Percentiles rank a stretch among this genome's conserved stretches.
phyloP scores from a whole-genome alignment of 1,284 basidiomycete genomes.

The Caloboletus firmus region DNA sequence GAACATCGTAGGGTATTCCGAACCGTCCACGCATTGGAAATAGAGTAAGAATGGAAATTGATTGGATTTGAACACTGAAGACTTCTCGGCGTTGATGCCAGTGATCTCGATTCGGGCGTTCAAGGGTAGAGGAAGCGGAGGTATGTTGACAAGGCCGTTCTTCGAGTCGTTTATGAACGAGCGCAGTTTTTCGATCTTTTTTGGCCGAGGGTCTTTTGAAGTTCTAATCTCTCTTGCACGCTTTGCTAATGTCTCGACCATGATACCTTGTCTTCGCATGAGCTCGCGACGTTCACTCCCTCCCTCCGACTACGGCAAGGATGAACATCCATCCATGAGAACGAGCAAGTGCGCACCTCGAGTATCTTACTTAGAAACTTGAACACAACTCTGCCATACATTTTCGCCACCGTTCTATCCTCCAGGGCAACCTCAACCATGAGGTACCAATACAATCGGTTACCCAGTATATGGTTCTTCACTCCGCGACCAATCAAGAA shows the following conservation, averaged over 20 bases:
- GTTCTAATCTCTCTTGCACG: slow-evolving; percentile 84
- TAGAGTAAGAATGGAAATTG: slow-evolving; percentile 90
- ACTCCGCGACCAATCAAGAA: slow-evolving; percentile 89
- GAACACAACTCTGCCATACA: slow-evolving; percentile 89
- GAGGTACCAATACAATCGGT: slow-evolving; percentile 96
- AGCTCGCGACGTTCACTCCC: slow-evolving; percentile 79
- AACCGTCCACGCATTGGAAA: slow-evolving; percentile 77
- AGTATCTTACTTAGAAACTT: slow-evolving; percentile 85
- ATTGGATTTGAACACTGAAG: slow-evolving; percentile 97
- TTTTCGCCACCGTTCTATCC: slow-evolving; percentile 82
- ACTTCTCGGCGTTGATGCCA: slow-evolving; percentile 88
- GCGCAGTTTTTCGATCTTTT: slow-evolving; percentile 95
- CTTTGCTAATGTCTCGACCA: slow-evolving; percentile 81
- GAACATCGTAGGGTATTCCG: slow-evolving; percentile 93
- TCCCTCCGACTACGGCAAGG: slow-evolving; percentile 55
- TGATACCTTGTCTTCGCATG: slow-evolving; percentile 81
- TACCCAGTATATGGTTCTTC: slow-evolving; percentile 81
- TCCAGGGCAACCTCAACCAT: slow-evolving; percentile 86
- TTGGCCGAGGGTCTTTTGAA: slow-evolving; percentile 90
- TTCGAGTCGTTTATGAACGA: slow-evolving; percentile 83
- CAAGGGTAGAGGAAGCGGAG: slow-evolving; percentile 84
- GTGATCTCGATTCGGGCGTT: slow-evolving; percentile 82
- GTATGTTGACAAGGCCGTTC: slow-evolving; percentile 72
- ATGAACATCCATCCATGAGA: slow-evolving; percentile 5
- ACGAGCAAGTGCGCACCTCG: slow-evolving; percentile 54